Conservation (phyloP, 2,329 filamentous ascomycete genomes). For the Atkinsonella hypoxylon region DNA sequence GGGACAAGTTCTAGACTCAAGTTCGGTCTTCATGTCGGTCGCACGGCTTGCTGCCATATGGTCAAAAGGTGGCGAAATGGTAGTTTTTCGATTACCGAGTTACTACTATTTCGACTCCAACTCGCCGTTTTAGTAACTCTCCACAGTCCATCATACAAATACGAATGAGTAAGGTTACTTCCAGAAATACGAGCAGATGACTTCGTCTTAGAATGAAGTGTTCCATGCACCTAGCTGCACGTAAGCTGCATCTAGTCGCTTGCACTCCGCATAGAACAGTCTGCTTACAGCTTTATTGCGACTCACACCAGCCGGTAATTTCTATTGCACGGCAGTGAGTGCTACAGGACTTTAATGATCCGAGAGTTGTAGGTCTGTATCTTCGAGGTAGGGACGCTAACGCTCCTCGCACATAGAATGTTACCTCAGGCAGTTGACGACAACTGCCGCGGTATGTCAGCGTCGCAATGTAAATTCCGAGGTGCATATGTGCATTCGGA, state of each 20-base stretch:
- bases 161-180: no score
- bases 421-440: not conserved
- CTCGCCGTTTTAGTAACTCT: constrained; percentile 15
- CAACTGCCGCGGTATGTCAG: not conserved
- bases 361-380: not conserved
- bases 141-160: no score
- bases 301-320: not conserved
- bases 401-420: not conserved
- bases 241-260: not conserved
- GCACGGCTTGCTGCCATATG: no score
- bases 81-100: no score
- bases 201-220: not conserved
- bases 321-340: not conserved
- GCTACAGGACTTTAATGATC: not conserved
- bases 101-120: no score
- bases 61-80: no score
- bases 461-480: not conserved
- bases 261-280: not conserved
- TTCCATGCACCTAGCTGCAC: not conserved
- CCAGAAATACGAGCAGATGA: not conserved
- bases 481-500: not conserved
- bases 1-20: no score
- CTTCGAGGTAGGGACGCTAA: not conserved
- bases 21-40: no score
- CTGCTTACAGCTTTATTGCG: not conserved